These are phyloP conservation scores for Allomyces arbusculus DNA, from an alignment of 192 early-diverging fungal species.

Conservation along the genomic window DNA sequence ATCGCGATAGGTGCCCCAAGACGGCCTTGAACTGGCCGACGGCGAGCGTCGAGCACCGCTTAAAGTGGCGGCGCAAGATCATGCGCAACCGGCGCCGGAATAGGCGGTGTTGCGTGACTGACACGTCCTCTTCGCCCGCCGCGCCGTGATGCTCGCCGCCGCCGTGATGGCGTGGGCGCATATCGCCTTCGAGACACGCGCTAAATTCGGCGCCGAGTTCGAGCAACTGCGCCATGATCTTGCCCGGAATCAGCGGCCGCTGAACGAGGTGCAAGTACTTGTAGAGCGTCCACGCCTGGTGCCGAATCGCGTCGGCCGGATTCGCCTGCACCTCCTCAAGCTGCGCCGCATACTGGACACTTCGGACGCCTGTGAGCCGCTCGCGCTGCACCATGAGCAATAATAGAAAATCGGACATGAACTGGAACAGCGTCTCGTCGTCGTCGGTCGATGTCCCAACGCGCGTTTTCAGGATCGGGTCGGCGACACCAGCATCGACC, in stretches of 20 bases:
- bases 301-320: not conserved
- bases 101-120: conserved; percentile 21
- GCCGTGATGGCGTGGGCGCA: not conserved
- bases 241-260: not conserved
- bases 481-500: not conserved
- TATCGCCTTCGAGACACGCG: not conserved
- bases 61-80: too few species aligned
- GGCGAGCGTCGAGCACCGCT: too few species aligned
- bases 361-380: not conserved
- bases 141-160: not conserved
- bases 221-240: not conserved
- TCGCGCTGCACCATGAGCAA: not conserved
- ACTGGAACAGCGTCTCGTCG: not conserved
- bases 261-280: not conserved
- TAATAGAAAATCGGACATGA: not conserved
- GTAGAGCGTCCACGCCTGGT: not conserved
- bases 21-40: not conserved
- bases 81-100: not conserved
- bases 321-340: not conserved
- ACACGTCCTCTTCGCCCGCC: conserved; percentile 17
- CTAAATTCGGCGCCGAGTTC: too few species aligned
- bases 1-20: not conserved
- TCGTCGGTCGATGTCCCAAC: not conserved
- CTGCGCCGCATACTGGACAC: not conserved
- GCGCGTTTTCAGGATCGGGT: not conserved